phyloP scores from a whole-genome alignment of 225 moss, liverwort and hornwort genomes.

The Anthoceros angustus region DNA sequence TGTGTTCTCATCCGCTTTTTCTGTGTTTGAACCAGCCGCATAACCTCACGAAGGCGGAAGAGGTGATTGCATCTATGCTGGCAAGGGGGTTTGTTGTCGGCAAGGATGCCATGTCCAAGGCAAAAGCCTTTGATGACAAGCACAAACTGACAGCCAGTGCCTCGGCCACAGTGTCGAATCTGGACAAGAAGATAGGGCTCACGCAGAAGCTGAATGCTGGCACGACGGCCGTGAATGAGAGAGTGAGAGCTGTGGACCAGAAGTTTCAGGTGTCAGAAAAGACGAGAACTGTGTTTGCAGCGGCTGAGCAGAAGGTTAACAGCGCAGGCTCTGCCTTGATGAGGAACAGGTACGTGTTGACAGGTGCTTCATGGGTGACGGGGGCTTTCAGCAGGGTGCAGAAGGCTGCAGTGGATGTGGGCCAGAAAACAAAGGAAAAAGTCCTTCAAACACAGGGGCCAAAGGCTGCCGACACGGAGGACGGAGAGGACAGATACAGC shows the following conservation, averaged over 20 bases:
- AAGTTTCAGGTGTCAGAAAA: constrained; percentile 86
- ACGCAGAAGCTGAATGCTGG: constrained; percentile 74
- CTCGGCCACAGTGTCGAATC: constrained; percentile 44
- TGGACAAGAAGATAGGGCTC: constrained; percentile 73
- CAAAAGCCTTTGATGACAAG: constrained; percentile 80
- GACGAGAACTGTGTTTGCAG: constrained; percentile 60
- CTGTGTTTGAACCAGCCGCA: constrained; percentile 14
- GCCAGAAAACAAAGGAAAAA: constrained; percentile 60
- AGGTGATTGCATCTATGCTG: constrained; percentile 46
- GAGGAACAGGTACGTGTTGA: constrained; percentile 69
- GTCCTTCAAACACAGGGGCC: constrained; percentile 26
- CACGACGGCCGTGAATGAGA: constrained; percentile 70
- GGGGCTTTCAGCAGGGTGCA: constrained; percentile 69
- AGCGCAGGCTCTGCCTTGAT: constrained; percentile 68
- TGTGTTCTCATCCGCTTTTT: not conserved
- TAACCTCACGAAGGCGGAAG: constrained; percentile 40
- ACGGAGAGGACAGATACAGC: constrained; percentile 12
- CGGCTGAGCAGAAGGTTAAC: constrained; percentile 79
- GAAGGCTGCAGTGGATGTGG: constrained; percentile 67
- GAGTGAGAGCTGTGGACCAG: constrained; percentile 76
- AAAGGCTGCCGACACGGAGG: constrained; percentile 15
- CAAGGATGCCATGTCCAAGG: constrained; percentile 59
- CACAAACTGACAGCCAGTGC: constrained; percentile 77
- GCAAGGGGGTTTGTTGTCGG: constrained; percentile 48
- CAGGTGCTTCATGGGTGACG: constrained; percentile 71